Base-by-base conservation (phyloP, 331 rosid species). In the Quercus phellos region DNA sequence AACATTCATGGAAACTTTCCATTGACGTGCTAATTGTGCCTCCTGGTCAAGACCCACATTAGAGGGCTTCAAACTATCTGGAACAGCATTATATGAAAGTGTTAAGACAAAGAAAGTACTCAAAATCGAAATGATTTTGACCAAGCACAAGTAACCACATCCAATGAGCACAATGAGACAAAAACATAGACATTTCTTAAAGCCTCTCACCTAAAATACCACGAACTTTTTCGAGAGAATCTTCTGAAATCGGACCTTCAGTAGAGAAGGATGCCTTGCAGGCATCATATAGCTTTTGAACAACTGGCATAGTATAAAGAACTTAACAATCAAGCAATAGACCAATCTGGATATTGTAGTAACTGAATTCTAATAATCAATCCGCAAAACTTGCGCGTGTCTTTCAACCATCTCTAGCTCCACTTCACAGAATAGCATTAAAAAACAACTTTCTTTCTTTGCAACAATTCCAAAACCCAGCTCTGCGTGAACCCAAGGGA, bases 31-130 rank as follows among this genome's bases (percentile, higher is more conserved):
- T 78, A 50, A 50, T 27, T 85, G 81, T 5, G 79, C 88, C 81
- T 78, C 88, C 10, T 74, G 78, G 17, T 81, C 88, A 6, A 85
- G 85, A 74, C 85, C 88, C 70, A 85, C 81, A 71, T 81, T 69
- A n/a, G 81, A 74, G 78, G 88, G 88, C 83, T 85, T 81, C 81
- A 85, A 74, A n/a, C 42, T 69, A 85, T 81, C 88, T 85, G 53
- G n/a, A 73, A 72, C 1, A 22, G 81, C 51, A 79, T 50, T 60
- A 53, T 24, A 80, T 12, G 32, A 64, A 16, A 60, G 3, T 2
- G 74, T 80, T 55, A 80, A 46, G 76, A 68, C 77, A 73, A 9
- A 75, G 19, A 50, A 79, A 55, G 30, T 60, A 73, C n/a, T 4
- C 16, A 55, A 66, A 38, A 72, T 16, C 19, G 46, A 63, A 26